These are phyloP conservation scores for Pseudomicrostroma phylloplanum DNA, from an alignment of 1,284 basidiomycete species.

Conservation along the genomic window DNA sequence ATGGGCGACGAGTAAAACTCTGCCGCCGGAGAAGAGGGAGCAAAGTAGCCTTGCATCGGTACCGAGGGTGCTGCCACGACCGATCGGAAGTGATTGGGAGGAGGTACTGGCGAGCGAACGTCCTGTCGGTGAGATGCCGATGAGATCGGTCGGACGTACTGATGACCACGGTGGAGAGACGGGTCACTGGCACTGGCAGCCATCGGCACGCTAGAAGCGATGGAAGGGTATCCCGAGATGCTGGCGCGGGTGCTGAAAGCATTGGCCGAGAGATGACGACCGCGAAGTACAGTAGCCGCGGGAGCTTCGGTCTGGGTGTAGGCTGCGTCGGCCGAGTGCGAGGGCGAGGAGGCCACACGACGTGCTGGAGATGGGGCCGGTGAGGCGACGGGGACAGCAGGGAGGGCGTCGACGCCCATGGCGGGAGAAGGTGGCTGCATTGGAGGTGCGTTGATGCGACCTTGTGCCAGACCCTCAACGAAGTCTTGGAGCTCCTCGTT, in stretches of 20 bases:
- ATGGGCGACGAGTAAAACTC: conserved; percentile 15
- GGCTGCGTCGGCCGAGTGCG: conserved; percentile 16
- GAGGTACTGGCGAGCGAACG: conserved; percentile 32
- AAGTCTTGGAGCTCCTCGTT: conserved; percentile 42
- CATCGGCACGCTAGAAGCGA: conserved; percentile 26
- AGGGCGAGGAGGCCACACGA: conserved; percentile 24
- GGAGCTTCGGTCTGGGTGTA: conserved; percentile 14
- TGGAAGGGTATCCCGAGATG: conserved; percentile 23
- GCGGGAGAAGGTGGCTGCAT: conserved; percentile 11
- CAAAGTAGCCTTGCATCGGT: conserved; percentile 23
- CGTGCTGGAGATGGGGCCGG: conserved; percentile 23
- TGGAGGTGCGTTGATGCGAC: conserved; percentile 18
- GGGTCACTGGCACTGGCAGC: conserved; percentile 21
- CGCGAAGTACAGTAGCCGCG: conserved; percentile 3
- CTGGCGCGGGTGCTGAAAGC: conserved; percentile 25
- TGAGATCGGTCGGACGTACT: too few relatives aligned
- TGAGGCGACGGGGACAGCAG: conserved; percentile 9
- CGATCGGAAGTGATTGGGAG: conserved; percentile 22
- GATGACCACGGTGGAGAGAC: conserved; percentile 13
- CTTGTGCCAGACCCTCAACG: conserved; percentile 32
- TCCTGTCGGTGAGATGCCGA: conserved; percentile 17
- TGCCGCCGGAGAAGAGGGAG: conserved; percentile 16
- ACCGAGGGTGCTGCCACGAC: conserved; percentile 9
- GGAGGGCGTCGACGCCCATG: conserved; percentile 7
- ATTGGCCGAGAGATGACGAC: conserved; percentile 14